Evolutionary conservation across 2,329 filamentous ascomycete species (phyloP).

Genomic region (Pestalotiopsis sp.): DNA sequence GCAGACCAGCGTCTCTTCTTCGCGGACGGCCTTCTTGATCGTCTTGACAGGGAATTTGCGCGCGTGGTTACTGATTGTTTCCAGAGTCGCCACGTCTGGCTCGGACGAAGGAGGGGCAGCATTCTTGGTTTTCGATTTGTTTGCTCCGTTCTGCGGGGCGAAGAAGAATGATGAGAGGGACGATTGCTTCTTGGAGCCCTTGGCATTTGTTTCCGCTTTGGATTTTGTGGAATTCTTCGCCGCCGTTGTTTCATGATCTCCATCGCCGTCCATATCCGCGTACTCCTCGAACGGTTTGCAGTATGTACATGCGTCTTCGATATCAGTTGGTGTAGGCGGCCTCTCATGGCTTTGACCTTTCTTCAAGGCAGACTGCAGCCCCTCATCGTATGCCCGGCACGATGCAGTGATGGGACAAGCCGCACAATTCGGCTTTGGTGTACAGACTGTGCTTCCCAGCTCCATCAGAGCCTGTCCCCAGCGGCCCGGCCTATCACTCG

Average conservation of each 20-base stretch:
- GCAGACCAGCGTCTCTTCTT: constrained; percentile 57
- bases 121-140: background rate
- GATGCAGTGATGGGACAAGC: constrained; percentile 52
- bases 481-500: constrained; percentile 55
- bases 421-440: constrained; percentile 59
- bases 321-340: constrained; percentile 35
- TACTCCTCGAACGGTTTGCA: constrained; percentile 49
- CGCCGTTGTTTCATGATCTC: constrained; percentile 21
- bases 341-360: constrained; percentile 17
- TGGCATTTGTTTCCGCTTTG: constrained; percentile 13
- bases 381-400: constrained; percentile 55
- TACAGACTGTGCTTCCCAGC: constrained; percentile 64
- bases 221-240: constrained; percentile 14
- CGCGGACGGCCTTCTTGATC: constrained; percentile 53
- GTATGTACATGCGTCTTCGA: constrained; percentile 53
- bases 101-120: constrained; percentile 11
- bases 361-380: constrained; percentile 33
- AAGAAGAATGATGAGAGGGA: constrained; percentile 31
- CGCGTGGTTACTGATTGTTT: constrained; percentile 45
- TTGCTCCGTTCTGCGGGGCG: constrained; percentile 17
- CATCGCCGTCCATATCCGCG: constrained; percentile 14
- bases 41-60: constrained; percentile 53
- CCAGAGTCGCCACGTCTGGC: constrained; percentile 28
- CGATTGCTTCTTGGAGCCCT: constrained; percentile 20
- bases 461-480: constrained; percentile 71